Conservation (phyloP, 208 protist genomes). For the Lotmaria passim region DNA sequence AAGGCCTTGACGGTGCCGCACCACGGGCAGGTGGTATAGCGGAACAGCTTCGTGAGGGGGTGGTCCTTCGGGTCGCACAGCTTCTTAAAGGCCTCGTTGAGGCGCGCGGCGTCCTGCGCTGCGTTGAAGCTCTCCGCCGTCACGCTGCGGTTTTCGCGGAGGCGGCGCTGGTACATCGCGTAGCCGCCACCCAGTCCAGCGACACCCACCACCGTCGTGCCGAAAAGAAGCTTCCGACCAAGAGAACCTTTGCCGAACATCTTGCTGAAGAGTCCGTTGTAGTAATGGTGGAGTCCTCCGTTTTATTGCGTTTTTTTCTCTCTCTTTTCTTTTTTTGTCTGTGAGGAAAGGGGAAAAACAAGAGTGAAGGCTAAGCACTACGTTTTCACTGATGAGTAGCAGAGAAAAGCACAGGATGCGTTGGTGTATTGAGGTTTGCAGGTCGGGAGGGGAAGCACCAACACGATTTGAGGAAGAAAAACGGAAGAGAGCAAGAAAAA, state of each 20-base stretch:
- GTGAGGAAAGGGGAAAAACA: no score
- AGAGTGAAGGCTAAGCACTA: no score
- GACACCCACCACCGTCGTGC: constrained; percentile 31
- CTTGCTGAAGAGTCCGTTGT: no score
- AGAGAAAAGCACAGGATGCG: no score
- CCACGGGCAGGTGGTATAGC: constrained; percentile 93
- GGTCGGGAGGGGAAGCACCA: no score
- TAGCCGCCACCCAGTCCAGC: constrained; percentile 64
- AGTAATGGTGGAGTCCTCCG: no score
- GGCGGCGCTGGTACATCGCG: constrained; percentile 73
- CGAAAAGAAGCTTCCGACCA: constrained; percentile 49
- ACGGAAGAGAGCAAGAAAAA: no score
- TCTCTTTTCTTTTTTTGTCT: no score
- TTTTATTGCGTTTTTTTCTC: background rate
- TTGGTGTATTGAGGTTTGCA: no score
- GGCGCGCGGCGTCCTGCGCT: constrained; percentile 55
- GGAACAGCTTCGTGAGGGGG: constrained; percentile 65
- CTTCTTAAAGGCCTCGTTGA: constrained; percentile 57
- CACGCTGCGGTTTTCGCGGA: constrained; percentile 80
- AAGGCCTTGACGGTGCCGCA: constrained; percentile 90
- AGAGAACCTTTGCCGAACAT: constrained; percentile 63
- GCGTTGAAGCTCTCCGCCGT: constrained; percentile 83
- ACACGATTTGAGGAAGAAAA: no score
- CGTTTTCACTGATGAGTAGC: no score
- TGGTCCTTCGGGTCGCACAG: constrained; percentile 47